Conservation (phyloP, 2,329 filamentous ascomycete species). For the Monilinia fructicola region DNA sequence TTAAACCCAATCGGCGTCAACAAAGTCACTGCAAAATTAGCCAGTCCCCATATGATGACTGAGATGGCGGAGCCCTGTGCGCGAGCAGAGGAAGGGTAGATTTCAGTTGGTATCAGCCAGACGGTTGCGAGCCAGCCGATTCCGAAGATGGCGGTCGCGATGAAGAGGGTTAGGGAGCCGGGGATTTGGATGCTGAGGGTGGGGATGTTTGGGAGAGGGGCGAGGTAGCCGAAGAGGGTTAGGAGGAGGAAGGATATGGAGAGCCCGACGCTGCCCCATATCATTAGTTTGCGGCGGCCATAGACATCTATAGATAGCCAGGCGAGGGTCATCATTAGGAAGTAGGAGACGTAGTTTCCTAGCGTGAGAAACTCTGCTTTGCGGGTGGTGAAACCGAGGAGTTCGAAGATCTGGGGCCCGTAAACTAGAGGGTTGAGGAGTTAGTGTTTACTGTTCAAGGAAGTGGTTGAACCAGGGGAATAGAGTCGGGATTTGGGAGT, state of each 20-base stretch:
- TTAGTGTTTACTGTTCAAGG: neutral
- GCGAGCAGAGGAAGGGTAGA: slow-evolving; percentile 60
- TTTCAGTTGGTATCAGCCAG: slow-evolving; percentile 58
- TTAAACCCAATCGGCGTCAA: slow-evolving; percentile 64
- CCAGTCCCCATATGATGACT: slow-evolving; percentile 62
- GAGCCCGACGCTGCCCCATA: slow-evolving; percentile 52
- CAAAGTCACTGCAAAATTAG: slow-evolving; percentile 46
- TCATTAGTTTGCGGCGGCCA: slow-evolving; percentile 53
- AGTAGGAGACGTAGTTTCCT: slow-evolving; percentile 61
- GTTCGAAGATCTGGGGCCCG: slow-evolving; percentile 62
- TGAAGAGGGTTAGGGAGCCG: slow-evolving; percentile 53
- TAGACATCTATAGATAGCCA: slow-evolving; percentile 59
- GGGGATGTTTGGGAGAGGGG: slow-evolving; percentile 45
- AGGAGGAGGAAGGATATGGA: slow-evolving; percentile 52
- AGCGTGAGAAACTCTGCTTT: slow-evolving; percentile 57
- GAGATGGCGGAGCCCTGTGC: slow-evolving; percentile 67
- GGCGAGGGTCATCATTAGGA: slow-evolving; percentile 58
- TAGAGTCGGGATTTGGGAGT: neutral
- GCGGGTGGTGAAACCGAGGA: slow-evolving; percentile 54
- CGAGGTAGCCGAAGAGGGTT: slow-evolving; percentile 51
- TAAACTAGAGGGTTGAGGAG: slow-evolving; percentile 49
- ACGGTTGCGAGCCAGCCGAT: slow-evolving; percentile 60
- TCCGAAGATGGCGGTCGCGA: slow-evolving; percentile 60
- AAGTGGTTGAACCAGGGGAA: accelerated
- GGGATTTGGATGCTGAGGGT: slow-evolving; percentile 48